Evolutionary conservation across 768 basidiomycete species (phyloP), one percentile per base, ranked within the genome.

Genomic region (Rhodotorula diobovata): DNA sequence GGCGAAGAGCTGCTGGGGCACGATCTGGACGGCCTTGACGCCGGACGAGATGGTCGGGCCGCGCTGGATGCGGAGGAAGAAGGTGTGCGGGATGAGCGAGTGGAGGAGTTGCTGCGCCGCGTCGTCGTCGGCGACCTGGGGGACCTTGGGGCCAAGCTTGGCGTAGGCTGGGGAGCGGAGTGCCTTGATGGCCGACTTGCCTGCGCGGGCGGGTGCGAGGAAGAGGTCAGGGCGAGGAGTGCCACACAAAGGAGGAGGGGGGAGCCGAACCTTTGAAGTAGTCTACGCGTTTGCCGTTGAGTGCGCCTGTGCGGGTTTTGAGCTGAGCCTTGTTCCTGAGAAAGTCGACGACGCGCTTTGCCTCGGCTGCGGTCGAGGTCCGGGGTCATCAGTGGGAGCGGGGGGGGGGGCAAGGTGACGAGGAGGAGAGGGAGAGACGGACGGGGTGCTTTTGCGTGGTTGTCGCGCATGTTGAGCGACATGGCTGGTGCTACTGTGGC

Each of bases 221-320:
- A 57, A 18, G 32, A n/a, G 8, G 48, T 34, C 16, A 10, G 3
- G 10, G 60, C 34, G 25, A 35, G 37, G 23, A 30, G 25, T 14
- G n/a, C 51, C n/a, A n/a, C 28, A 61, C 12, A 37, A 54, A 34
- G 35, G 39, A 37, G 37, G 25, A 32, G 56, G 61, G 34, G 55
- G 32, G 20, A 18, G 34, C 50, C 25, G 76, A 62, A 93, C 95
- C 96, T 84, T 93, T 99, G 85, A 98, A 99, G 82, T 98, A 99
- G 81, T 98, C 95, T 62, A 94, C 82, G 46, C 95, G 88, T 81
- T 95, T 96, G 34, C 95, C 95, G 76, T 91, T 91, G 78, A 97
- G 82, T 16, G 93, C 89, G 32, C 96, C 96, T 18, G 89, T 88
- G 73, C 91, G 85, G 64, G 88, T 85, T 83, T 96, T 97, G 77